A percentile compares a stretch with the other conserved stretches of the same genome.
Conservation (phyloP, 495 filamentous ascomycete genomes). For the Neurospora sp. region DNA sequence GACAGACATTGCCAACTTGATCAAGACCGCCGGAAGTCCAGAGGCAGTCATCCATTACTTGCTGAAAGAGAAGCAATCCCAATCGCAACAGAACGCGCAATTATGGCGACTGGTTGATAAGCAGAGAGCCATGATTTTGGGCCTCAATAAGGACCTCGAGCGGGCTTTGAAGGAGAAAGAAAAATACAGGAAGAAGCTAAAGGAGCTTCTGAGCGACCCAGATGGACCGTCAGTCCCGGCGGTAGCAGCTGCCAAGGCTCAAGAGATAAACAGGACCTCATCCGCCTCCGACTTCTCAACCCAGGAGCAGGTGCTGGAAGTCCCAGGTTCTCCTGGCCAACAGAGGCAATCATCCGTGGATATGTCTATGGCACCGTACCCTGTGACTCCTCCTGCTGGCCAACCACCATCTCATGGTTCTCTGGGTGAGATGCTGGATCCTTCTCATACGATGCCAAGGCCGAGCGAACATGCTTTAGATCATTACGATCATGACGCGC, state of each 20-base stretch:
- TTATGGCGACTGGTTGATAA: constrained; percentile 95
- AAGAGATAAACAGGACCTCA: constrained; percentile 3
- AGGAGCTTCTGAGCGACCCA: constrained; percentile 47
- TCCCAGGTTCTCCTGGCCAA: constrained; percentile 33
- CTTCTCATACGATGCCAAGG: constrained; percentile 44
- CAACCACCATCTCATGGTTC: constrained; percentile 16
- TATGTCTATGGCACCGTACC: constrained; percentile 44
- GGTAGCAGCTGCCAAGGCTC: constrained; percentile 2
- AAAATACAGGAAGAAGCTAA: constrained; percentile 80
- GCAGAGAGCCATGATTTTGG: constrained; percentile 85
- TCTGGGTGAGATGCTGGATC: constrained; percentile 34
- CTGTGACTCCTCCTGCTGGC: constrained; percentile 44
- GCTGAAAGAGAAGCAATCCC: constrained; percentile 81
- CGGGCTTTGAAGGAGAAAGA: constrained; percentile 91
- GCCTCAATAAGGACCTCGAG: constrained; percentile 91
- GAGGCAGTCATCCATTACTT: constrained; percentile 84
- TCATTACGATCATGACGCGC: constrained; percentile 42
- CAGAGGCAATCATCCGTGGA: constrained; percentile 43
- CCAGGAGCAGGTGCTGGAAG: constrained; percentile 24
- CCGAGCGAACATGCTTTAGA: constrained; percentile 42
- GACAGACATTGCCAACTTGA: constrained; percentile 61
- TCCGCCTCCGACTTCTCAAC: constrained; percentile 3
- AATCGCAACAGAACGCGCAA: constrained; percentile 81
- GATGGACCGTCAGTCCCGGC: constrained; percentile 15
- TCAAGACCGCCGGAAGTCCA: constrained; percentile 75